phyloP scores from a whole-genome alignment of 768 basidiomycete species.

The Floccularia luteovirens region DNA sequence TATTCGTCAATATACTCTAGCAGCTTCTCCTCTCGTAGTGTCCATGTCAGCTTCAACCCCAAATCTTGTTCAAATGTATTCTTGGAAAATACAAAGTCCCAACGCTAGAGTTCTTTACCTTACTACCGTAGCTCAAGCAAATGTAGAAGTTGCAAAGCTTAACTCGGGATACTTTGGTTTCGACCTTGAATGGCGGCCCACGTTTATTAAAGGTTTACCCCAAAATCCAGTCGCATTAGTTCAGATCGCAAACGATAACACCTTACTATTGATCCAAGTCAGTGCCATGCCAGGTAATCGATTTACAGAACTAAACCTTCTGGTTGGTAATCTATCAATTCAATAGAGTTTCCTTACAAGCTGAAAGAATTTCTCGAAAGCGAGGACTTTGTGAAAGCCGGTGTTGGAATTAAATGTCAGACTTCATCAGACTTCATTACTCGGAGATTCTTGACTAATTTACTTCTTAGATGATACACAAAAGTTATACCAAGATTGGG shows the following conservation, averaged over 20 bases:
- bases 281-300: constrained; percentile 43
- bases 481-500: constrained; percentile 51
- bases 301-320: constrained; percentile 4
- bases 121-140: constrained; percentile 22
- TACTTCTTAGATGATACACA: constrained; percentile 48
- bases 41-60: constrained; percentile 2
- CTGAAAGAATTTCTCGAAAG: constrained; percentile 47
- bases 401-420: constrained; percentile 68
- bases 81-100: constrained; percentile 25
- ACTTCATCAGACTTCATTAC: constrained; percentile 5
- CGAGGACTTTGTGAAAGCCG: constrained; percentile 52
- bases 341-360: constrained; percentile 42
- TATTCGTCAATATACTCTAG: too few species aligned
- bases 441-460: constrained; percentile 4
- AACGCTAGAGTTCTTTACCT: constrained; percentile 24
- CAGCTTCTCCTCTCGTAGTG: too few species aligned
- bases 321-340: constrained; percentile 2
- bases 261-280: constrained; percentile 60
- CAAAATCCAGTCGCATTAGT: constrained; percentile 70
- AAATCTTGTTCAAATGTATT: constrained; percentile 24
- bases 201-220: constrained; percentile 36
- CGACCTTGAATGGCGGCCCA: constrained; percentile 79
- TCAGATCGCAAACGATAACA: constrained; percentile 54
- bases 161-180: constrained; percentile 44
- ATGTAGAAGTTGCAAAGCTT: constrained; percentile 18